Conservation (phyloP, 2,329 filamentous ascomycete genomes). For the Aplosporella prunicola region DNA sequence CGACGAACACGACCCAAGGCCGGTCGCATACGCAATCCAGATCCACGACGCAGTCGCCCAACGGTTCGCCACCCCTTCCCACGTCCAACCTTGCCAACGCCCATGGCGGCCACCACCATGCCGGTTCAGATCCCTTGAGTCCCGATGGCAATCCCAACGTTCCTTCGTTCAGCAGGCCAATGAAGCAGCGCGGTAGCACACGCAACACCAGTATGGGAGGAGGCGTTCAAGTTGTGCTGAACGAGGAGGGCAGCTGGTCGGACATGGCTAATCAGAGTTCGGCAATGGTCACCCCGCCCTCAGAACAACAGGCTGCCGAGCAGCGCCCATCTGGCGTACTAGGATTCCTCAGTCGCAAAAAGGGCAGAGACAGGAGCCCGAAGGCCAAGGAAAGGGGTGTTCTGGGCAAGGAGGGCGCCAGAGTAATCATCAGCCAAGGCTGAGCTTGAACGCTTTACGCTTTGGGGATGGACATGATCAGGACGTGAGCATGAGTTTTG, state of each 20-base stretch:
- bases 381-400: constrained; percentile 92
- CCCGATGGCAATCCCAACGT: constrained; percentile 13
- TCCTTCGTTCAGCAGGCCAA: constrained; percentile 30
- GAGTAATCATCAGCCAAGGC: constrained; percentile 43
- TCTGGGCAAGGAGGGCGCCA: constrained; percentile 85
- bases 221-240: constrained; percentile 83
- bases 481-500: constrained; percentile 7
- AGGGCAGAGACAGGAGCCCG: constrained; percentile 80
- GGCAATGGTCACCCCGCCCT: constrained; percentile 55
- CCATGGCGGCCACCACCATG: constrained; percentile 17
- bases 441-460: constrained; percentile 14
- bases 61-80: constrained; percentile 37
- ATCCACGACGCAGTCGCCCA: constrained; percentile 39
- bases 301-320: constrained; percentile 12
- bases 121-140: too few relatives aligned
- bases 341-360: constrained; percentile 81
- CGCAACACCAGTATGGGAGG: constrained; percentile 69
- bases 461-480: constrained; percentile 2
- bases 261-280: constrained; percentile 78
- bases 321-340: constrained; percentile 68
- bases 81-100: constrained; percentile 20
- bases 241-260: constrained; percentile 83
- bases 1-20: constrained; percentile 16
- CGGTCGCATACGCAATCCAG: constrained; percentile 15
- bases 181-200: constrained; percentile 50